These are phyloP conservation scores for Colletotrichum magnum DNA, from an alignment of 2,329 filamentous ascomycete species.

Conservation along the genomic window DNA sequence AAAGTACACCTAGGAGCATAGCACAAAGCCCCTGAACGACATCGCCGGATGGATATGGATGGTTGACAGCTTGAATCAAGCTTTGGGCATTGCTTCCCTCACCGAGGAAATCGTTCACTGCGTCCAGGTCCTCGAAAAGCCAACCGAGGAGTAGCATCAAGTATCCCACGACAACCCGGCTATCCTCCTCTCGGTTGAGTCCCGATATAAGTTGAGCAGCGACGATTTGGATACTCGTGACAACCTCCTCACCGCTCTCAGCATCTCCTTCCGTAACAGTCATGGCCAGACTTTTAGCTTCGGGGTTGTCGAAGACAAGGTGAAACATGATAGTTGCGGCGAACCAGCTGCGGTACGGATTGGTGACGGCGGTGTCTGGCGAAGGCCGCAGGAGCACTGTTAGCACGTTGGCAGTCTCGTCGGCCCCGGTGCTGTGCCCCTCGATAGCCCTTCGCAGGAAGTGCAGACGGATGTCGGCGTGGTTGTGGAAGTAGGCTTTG, in stretches of 20 bases:
- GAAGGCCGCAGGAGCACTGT: constrained; percentile 82
- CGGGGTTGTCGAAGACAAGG: constrained; percentile 82
- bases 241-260: constrained; percentile 90
- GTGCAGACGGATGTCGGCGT: constrained; percentile 85
- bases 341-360: constrained; percentile 93
- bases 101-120: constrained; percentile 91
- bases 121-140: constrained; percentile 93
- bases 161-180: constrained; percentile 85
- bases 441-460: constrained; percentile 92
- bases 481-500: constrained; percentile 90
- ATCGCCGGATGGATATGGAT: constrained; percentile 70
- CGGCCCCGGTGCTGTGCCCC: constrained; percentile 81
- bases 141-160: constrained; percentile 90
- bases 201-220: constrained; percentile 88
- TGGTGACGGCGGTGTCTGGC: constrained; percentile 72
- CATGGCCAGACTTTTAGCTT: constrained; percentile 85
- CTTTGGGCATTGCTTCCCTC: constrained; percentile 95
- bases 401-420: constrained; percentile 90
- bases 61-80: constrained; percentile 80
- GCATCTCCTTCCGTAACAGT: constrained; percentile 90
- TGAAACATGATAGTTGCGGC: constrained; percentile 90
- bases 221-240: constrained; percentile 92
- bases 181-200: constrained; percentile 82
- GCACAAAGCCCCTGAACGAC: constrained; percentile 87
- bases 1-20: constrained; percentile 87